A percentile compares a stretch with the other conserved stretches of the same genome.
phyloP scores from a whole-genome alignment of 345 rosid species.

The Eucalyptus microcorys region DNA sequence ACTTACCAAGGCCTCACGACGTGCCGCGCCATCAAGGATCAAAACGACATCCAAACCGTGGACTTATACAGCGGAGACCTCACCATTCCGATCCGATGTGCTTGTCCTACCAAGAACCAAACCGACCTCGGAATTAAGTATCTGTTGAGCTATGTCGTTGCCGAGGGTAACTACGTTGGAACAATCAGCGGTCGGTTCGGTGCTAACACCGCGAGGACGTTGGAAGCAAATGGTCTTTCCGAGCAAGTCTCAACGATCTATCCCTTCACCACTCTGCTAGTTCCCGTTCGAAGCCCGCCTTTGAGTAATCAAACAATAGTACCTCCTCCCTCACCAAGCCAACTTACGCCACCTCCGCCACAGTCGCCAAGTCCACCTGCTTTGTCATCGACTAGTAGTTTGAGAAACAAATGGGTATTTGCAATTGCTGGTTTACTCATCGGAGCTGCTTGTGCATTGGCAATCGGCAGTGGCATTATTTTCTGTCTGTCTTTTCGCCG shows the following conservation, averaged over 20 bases:
- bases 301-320: conserved; percentile 9
- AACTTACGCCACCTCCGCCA: neutral
- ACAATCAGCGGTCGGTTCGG: conserved; percentile 25
- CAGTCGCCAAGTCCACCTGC: neutral
- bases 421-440: neutral
- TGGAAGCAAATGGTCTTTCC: conserved; percentile 25
- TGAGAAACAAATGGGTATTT: conserved; percentile 12
- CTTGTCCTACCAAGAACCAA: conserved; percentile 58
- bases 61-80: neutral
- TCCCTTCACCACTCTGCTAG: conserved; percentile 40
- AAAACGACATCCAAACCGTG: conserved; percentile 5
- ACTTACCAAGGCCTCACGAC: conserved; percentile 23
- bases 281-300: conserved; percentile 37
- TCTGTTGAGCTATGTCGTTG: conserved; percentile 31
- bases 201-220: conserved; percentile 7
- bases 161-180: conserved; percentile 6
- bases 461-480: neutral
- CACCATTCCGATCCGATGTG: conserved; percentile 28
- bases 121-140: conserved; percentile 11
- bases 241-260: conserved; percentile 1
- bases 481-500: neutral
- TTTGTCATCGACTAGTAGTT: neutral
- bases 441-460: neutral
- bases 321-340: conserved; percentile 7
- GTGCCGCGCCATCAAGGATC: conserved; percentile 6